These are phyloP conservation scores for Kwoniella newhampshirensis DNA, from an alignment of 768 basidiomycete genomes.

Conservation along the genomic window DNA sequence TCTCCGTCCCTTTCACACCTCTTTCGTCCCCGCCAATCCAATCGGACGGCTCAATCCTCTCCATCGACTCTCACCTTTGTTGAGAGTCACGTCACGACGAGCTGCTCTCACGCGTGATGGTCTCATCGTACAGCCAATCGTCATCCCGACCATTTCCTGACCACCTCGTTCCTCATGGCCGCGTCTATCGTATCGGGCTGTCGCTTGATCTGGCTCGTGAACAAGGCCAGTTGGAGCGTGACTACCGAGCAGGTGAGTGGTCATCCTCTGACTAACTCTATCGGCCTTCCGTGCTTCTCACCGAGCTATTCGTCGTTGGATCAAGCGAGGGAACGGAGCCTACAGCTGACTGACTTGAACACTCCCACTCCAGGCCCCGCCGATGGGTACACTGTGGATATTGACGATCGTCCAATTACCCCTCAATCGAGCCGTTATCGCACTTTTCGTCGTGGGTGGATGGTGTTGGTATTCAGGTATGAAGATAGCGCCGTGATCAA, in stretches of 20 bases:
- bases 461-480: slow-evolving; percentile 46
- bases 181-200: slow-evolving; percentile 39
- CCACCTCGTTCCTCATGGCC: slow-evolving; percentile 37
- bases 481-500: slow-evolving; percentile 36
- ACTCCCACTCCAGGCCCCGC: slow-evolving; percentile 41
- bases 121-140: slow-evolving; percentile 35
- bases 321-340: too few relatives aligned
- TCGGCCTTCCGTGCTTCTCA: background rate
- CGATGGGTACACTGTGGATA: slow-evolving; percentile 52
- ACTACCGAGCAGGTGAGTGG: slow-evolving; percentile 45
- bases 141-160: slow-evolving; percentile 34
- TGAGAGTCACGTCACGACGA: too few relatives aligned
- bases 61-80: too few relatives aligned
- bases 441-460: slow-evolving; percentile 28
- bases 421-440: slow-evolving; percentile 38
- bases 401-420: slow-evolving; percentile 50
- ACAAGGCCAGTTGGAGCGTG: slow-evolving; percentile 44
- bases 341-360: background rate
- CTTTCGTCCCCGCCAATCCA: too few relatives aligned
- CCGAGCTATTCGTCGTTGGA: too few relatives aligned
- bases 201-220: slow-evolving; percentile 50
- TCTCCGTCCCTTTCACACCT: background rate
- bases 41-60: too few relatives aligned
- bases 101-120: too few relatives aligned
- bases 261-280: background rate